A percentile compares a stretch with the other conserved stretches of the same genome.
Evolutionary conservation across 306 rosid genomes (phyloP).

Genomic region (Adenanthera pavonina): DNA sequence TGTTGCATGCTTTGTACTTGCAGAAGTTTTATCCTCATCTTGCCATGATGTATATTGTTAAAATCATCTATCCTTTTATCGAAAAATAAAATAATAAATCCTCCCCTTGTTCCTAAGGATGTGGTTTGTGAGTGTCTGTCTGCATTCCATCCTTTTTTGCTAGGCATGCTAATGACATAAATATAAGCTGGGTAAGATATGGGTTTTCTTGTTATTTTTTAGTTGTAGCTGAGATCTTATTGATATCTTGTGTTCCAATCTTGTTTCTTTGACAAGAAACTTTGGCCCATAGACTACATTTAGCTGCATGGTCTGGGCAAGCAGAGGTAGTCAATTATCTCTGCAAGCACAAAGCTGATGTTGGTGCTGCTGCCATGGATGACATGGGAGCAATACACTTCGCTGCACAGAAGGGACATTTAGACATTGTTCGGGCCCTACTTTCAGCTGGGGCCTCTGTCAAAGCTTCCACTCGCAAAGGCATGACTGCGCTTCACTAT

Average conservation of each 20-base stretch:
- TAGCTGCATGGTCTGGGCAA: conserved; percentile 95
- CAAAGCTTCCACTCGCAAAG: conserved; percentile 82
- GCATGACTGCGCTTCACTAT: conserved; percentile 74
- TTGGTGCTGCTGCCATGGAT: conserved; percentile 93
- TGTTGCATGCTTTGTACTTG: conserved; percentile 23
- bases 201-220: background rate
- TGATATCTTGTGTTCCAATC: conserved; percentile 27
- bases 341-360: conserved; percentile 89
- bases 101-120: background rate
- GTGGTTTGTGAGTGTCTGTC: conserved; percentile 16
- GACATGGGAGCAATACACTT: conserved; percentile 97
- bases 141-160: conserved; percentile 8
- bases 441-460: conserved; percentile 68
- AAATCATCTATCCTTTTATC: background rate
- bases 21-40: background rate
- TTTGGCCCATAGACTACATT: conserved; percentile 70
- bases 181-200: conserved; percentile 18
- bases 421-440: conserved; percentile 65
- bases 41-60: conserved; percentile 14
- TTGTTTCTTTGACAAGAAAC: conserved; percentile 67
- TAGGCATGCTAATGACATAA: background rate
- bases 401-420: conserved; percentile 92
- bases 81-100: background rate
- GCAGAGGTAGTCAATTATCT: conserved; percentile 70
- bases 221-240: conserved; percentile 6